Base-by-base conservation (phyloP, 2,329 filamentous ascomycete genomes). In the Calonectria naviculata region DNA sequence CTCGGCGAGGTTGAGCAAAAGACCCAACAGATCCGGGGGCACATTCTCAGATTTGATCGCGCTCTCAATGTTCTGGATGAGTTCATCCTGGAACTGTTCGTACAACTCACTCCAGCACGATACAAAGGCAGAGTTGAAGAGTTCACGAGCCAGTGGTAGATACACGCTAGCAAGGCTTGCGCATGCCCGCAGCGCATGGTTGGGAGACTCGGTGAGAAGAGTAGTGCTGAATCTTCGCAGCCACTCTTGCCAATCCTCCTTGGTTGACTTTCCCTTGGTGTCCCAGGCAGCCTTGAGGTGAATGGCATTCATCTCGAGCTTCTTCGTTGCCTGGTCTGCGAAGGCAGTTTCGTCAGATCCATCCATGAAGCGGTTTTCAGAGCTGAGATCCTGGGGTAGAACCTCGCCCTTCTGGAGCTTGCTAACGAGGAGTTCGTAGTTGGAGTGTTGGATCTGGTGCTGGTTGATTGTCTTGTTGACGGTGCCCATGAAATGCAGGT, bases 221-320 rank as follows among this genome's bases (percentile, higher is more conserved):
- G 98, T 97, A 38, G 98, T 96, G 80, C 96, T 98, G 84, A 99
- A 98, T 31, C 96, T 91, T 72, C 97, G 92, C 84, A 99, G 95
- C 97, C 97, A 99, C 82, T 99, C 97, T 78, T 98, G 94, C 97
- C 97, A 99, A 83, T 99, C 97, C 81, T 99, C 97, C 78, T 95
- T 95, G 12, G 97, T 99, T 0, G 96, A 98, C 80, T 98, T 98
- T 71, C 97, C 95, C 70, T 93, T 95, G 0, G 97, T 97, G 78
- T 98, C 97, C 97, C 97, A 99, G 0, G 97, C 97, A 74, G 93
- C 93, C 83, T 98, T 98, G 26, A 99, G 87, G 86, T 99, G 97
- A 74, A 98, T 95, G 62, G 98, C 95, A 76, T 99, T 99, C 83
- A 98, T 96, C 72, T 97, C 95, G 38, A 98, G 89, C 83, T 98